A percentile compares a stretch with the other conserved stretches of the same genome.
phyloP scores from a whole-genome alignment of 495 filamentous ascomycete genomes.

The Parachaetomium inaequale region DNA sequence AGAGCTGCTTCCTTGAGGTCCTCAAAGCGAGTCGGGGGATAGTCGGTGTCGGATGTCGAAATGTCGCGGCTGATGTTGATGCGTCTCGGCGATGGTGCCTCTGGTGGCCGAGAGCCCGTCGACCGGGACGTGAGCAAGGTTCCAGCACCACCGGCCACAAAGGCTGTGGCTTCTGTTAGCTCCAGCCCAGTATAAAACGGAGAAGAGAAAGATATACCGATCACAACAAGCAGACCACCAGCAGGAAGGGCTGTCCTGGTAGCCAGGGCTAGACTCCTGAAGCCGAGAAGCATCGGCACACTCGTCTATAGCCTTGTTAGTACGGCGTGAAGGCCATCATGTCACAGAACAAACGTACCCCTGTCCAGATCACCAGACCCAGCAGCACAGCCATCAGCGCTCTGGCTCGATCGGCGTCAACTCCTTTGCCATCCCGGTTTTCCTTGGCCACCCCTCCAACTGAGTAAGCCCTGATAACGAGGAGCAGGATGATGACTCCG shows the following conservation, averaged over 20 bases:
- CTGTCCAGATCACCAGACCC: slow-evolving; percentile 49
- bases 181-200: neutral
- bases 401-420: slow-evolving; percentile 29
- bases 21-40: slow-evolving; percentile 44
- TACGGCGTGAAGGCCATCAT: neutral
- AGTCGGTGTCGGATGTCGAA: slow-evolving; percentile 43
- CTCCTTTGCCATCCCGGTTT: slow-evolving; percentile 16
- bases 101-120: slow-evolving; percentile 24
- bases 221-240: slow-evolving; percentile 45
- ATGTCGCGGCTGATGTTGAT: slow-evolving; percentile 38
- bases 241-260: slow-evolving; percentile 49
- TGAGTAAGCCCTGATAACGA: slow-evolving; percentile 39
- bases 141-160: slow-evolving; percentile 28
- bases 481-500: slow-evolving; percentile 41
- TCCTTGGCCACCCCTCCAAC: slow-evolving; percentile 25
- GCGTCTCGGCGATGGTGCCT: slow-evolving; percentile 31
- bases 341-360: slow-evolving; percentile 33
- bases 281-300: slow-evolving; percentile 46
- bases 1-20: slow-evolving; percentile 43
- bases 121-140: slow-evolving; percentile 20
- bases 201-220: slow-evolving; percentile 35
- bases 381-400: slow-evolving; percentile 39
- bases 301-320: slow-evolving; percentile 42
- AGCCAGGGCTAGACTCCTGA: slow-evolving; percentile 38
- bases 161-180: slow-evolving; percentile 25